Evolutionary conservation across 495 filamentous ascomycete genomes (phyloP), one percentile per base, ranked within the genome.

Genomic region (Talaromyces wortmannii): DNA sequence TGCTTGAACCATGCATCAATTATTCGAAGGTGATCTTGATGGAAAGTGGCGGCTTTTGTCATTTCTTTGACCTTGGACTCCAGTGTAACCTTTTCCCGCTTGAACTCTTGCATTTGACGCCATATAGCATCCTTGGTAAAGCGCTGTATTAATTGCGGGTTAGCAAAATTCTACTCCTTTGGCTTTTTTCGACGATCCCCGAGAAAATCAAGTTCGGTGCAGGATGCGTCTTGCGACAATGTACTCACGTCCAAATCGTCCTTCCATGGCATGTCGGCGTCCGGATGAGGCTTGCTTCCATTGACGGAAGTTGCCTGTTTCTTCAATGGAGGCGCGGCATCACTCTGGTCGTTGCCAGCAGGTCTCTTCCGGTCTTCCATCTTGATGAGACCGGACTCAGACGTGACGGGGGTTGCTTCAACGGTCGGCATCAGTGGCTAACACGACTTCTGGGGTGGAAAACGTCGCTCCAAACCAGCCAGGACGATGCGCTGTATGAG

Each of bases 291-390:
- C 65, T 87, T 88, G 63, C 70, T 78, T 62, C 89, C 90, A 74
- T 94, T 94, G 16, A 89, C 76, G 29, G 75, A 66, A 57, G 79
- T 81, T 8, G 87, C 88, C 70, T 92, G 90, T 68, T 89, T 85
- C 80, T 96, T 96, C 63, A 79, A 83, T 7, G 90, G 89, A 44
- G 91, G 91, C 55, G 86, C 88, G 58, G 84, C 76, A 49, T 92
- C 88, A 70, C 92, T 90, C 65, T 82, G 74, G 61, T 83, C 86
- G 66, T 77, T 73, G 53, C 82, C 75, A 59, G 90, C 87, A 61
- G 89, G 85, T 82, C 91, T 83, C 79, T 96, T 96, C 83, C 91
- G 90, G 78, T 95, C 90, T 78, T 96, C 91, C 91, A 96, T 96
- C 81, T 91, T 96, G 81, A 85, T 78, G 71, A 84, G 79, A 78